Base-by-base conservation (phyloP, 2,329 filamentous ascomycete species). In the Scedosporium aurantiacum region DNA sequence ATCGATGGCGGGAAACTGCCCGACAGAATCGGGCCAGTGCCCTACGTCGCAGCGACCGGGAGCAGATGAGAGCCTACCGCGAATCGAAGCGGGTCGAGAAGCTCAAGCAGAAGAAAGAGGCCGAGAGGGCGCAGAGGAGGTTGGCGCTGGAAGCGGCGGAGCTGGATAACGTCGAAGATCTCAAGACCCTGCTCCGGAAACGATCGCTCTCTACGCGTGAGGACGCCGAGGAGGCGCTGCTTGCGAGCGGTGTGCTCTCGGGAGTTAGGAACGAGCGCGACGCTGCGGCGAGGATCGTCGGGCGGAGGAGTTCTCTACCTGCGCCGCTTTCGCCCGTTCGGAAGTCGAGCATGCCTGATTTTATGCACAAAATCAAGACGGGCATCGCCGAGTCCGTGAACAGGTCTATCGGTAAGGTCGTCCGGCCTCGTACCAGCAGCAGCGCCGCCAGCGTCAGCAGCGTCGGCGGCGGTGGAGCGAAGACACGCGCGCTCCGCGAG, bases 1-100 rank as follows among this genome's bases (percentile, higher is more conserved):
- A 84, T 65, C 73, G 74, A 18, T 85, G 82, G 82, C 79, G 76
- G 57, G 69, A 78, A 14, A 75, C 71, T 45, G 79, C 78, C 7
- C 75, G 81, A 12, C 74, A 77, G 55, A 76, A 75, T 18, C 75
- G 78, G 2, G 74, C 81, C 16, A 75, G 77, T 61, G 74, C 75
- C n/a, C 75, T 83, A 23, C 79, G 82, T 6, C 75, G 75, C 37
- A 75, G 77, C 47, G 81, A 79, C 21, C 77, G 79, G 58, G 79
- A 82, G 47, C 76, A 80, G 63, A 74, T 80, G 64, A 76, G 75
- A 28, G 70, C 73, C 2, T 82, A 79, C 67, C 75, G 76, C 32
- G 71, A 73, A 27, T 71, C 72, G 3, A 75, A 75, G 60, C 69
- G 70, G 40, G 69, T 65, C 18, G 72, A 69, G 28, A 68, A 71